Evolutionary conservation across 2,329 filamentous ascomycete species (phyloP).

Genomic region (Zasmidium angulare): DNA sequence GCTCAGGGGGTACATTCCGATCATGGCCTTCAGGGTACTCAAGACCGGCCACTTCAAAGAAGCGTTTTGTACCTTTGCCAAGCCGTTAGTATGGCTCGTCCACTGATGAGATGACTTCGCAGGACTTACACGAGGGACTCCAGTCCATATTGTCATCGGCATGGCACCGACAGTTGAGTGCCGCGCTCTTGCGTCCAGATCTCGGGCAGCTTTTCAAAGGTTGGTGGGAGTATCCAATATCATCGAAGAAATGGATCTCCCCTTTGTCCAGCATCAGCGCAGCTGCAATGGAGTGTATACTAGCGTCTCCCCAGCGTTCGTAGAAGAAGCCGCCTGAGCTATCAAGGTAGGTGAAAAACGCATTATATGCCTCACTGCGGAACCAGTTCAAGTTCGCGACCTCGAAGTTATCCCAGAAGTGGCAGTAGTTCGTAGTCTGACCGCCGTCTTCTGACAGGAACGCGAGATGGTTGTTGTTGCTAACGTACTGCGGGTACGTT

Average conservation of each 20-base stretch:
- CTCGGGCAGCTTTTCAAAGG: constrained; percentile 98
- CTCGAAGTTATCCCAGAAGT: constrained; percentile 99
- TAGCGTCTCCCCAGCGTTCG: constrained; percentile 96
- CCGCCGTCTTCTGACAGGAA: constrained; percentile 92
- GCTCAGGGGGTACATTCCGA: neutral
- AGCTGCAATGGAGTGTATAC: constrained; percentile 96
- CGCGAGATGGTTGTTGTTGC: constrained; percentile 77
- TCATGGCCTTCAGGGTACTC: neutral
- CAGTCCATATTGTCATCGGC: constrained; percentile 98
- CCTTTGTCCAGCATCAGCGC: constrained; percentile 84
- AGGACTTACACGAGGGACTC: constrained; percentile 50
- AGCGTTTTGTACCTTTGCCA: neutral
- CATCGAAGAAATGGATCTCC: constrained; percentile 97
- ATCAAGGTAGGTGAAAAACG: constrained; percentile 88
- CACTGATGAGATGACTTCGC: neutral
- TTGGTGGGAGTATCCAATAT: constrained; percentile 97
- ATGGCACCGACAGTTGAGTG: constrained; percentile 92
- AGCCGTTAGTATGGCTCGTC: neutral
- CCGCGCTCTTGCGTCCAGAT: constrained; percentile 75
- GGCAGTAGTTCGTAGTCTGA: constrained; percentile 92
- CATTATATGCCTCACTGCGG: constrained; percentile 80
- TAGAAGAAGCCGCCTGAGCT: constrained; percentile 96
- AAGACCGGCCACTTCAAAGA: neutral
- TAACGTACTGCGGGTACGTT: constrained; percentile 84
- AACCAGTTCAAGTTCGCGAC: constrained; percentile 93